Evolutionary conservation across 2,329 filamentous ascomycete species (phyloP), one percentile per base, ranked within the genome.

Genomic region (Pyrenophora teres): DNA sequence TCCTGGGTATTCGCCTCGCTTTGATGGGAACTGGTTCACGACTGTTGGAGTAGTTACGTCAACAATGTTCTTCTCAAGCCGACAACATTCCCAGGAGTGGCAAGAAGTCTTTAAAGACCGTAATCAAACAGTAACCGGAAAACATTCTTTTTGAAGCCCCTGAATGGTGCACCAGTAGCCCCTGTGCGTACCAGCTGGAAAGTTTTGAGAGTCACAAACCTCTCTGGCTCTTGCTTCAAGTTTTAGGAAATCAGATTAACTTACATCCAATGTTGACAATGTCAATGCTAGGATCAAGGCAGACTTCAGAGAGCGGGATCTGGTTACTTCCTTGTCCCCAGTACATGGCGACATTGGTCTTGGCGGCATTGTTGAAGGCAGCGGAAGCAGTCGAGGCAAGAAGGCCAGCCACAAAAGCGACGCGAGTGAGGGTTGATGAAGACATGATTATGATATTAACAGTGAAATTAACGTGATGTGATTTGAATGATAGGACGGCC

Each of bases 281-380:
- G 56, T 85, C 82, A 50, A 82, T 67, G 27, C 73, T 76, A 0
- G 76, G 69, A 46, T 83, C 78, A 32, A 75, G 62, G 68, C 83
- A 85, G 58, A 81, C 80, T 42, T 80, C 72, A 31, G 74, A 68
- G 18, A 85, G 73, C 15, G 77, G 72, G 18, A 72, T 67, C 58
- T 85, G 82, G 47, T 73, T 48, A 12, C 66, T 52, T 53, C 82
- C 81, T 75, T 84, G 81, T 40, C 83, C 82, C 74, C 78, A 83
- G 70, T 84, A 84, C 38, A 82, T 73, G 19, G 75, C 80, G 40
- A 83, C 71, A 59, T 83, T 83, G 33, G 71, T 74, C 46, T 74
- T 77, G 7, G 74, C 68, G 40, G 67, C 57, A 18, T 71, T 63
- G 67, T 78, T 65, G 56, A 80, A 76, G 33, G 72, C 71, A 50